A percentile compares a stretch with the other conserved stretches of the same genome.
Evolutionary conservation across 192 early-diverging fungal genomes (phyloP).

Genomic region (Coemansia sp.): DNA sequence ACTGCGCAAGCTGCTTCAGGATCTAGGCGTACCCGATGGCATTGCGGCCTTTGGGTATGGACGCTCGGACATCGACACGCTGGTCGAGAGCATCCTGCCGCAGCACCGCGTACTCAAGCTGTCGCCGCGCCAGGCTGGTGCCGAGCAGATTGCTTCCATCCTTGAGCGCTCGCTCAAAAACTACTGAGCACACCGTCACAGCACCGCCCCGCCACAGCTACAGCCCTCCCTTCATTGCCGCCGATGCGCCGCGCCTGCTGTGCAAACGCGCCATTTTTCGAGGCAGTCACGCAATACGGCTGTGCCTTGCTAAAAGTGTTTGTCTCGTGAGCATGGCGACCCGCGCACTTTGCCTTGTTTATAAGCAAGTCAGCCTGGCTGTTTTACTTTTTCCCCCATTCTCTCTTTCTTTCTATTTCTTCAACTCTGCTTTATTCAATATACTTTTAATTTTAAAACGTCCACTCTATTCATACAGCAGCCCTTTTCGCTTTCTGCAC

Average conservation of each 20-base stretch:
- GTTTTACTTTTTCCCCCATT: neutral
- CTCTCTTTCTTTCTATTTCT: neutral
- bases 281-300: too few species aligned
- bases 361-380: too few species aligned
- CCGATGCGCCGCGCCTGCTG: too few species aligned
- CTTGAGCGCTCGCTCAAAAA: slow-evolving; percentile 47
- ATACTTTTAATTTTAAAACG: neutral
- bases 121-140: slow-evolving; percentile 59
- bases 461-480: too few species aligned
- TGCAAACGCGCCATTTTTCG: slow-evolving; percentile 1
- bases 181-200: too few species aligned
- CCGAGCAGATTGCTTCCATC: slow-evolving; percentile 41
- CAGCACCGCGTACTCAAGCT: slow-evolving; percentile 91
- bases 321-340: too few species aligned
- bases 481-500: neutral
- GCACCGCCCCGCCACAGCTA: too few species aligned
- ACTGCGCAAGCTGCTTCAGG: slow-evolving; percentile 69
- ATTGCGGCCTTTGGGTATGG: slow-evolving; percentile 72
- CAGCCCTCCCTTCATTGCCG: too few species aligned
- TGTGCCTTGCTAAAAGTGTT: too few species aligned
- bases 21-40: slow-evolving; percentile 80
- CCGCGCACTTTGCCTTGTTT: too few species aligned
- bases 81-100: slow-evolving; percentile 84
- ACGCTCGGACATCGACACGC: slow-evolving; percentile 59
- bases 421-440: neutral